Conservation (phyloP, 805 yeast genomes). For the Barnettozyma sucrosica region DNA sequence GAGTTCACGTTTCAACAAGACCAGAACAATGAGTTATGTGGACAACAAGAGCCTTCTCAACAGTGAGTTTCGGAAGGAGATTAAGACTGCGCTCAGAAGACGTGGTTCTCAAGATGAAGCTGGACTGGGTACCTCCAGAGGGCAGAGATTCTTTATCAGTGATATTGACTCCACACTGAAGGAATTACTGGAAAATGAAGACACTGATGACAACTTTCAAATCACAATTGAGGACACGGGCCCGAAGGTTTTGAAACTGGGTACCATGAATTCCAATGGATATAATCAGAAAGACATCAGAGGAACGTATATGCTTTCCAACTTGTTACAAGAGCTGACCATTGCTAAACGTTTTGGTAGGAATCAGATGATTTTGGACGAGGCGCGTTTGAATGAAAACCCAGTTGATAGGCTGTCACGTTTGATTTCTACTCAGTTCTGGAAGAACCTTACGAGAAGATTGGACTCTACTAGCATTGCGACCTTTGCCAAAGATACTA, state of each 20-base stretch:
- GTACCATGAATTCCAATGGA: constrained; percentile 83
- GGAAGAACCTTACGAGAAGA: constrained; percentile 73
- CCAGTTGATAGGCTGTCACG: constrained; percentile 76
- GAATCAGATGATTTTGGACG: constrained; percentile 73
- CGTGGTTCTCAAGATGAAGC: constrained; percentile 53
- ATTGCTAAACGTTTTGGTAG: constrained; percentile 79
- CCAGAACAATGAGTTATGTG: constrained; percentile 51
- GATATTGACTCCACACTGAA: constrained; percentile 70
- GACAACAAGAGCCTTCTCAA: constrained; percentile 23
- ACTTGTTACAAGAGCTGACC: constrained; percentile 81
- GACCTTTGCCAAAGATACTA: constrained; percentile 72
- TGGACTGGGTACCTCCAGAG: constrained; percentile 29
- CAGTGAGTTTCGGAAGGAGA: constrained; percentile 19
- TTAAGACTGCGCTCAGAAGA: constrained; percentile 32
- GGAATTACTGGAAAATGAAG: constrained; percentile 68
- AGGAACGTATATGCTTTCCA: constrained; percentile 87
- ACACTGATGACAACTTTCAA: constrained; percentile 79
- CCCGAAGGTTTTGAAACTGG: constrained; percentile 72
- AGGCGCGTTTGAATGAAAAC: constrained; percentile 76
- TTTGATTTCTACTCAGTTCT: constrained; percentile 68
- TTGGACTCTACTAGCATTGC: constrained; percentile 57
- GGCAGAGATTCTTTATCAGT: constrained; percentile 53
- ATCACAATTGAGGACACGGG: constrained; percentile 83
- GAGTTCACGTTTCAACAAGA: constrained; percentile 40
- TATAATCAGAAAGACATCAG: constrained; percentile 64